Base-by-base conservation (phyloP, 1,284 basidiomycete species). In the Ceratobasidium sp. region DNA sequence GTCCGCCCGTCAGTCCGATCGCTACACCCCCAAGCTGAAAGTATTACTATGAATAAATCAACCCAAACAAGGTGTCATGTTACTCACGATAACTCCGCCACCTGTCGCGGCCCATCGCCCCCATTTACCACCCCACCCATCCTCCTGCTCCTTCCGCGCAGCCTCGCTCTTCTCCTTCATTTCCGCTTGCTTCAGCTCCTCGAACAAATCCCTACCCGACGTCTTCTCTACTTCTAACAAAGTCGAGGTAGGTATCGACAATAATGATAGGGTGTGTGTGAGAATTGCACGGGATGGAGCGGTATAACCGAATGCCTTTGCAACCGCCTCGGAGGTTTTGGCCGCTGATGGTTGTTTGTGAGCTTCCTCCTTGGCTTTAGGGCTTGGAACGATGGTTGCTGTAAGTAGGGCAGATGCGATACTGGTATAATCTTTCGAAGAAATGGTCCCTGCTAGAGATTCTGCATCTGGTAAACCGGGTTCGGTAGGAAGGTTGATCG, bases 1-100 rank as follows among this genome's bases (percentile, higher is more conserved):
- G 79, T 1, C 85, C 85, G 21, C 85, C 85, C 0, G 85, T 86
- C 4, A 87, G 77, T 5, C 85, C 85, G 43, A 87, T 81, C 0
- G 84, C 80, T 0, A 86, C 82, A 5, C 79, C 80, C 0, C 82
- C 82, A 3, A 80, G 75, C 73, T 75, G 44, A 26, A 55, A 8
- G 26, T 6, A 44, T 2, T 5, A 13, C 32, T 26, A 7, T 14
- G 54, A 26, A 13, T 35, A 2, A 11, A 18, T 16, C 16, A 30
- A 79, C 79, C 1, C 79, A 79, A 1, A 78, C 78, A 6, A 57
- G 35, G 13, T 16, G 32, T 21, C 16, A 55, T 2, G 32, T 30
- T 7, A 73, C 73, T 55, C 38, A 78, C 76, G 0, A 85, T 79
- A 28, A 85, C 82, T 0, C 85, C 85, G 0, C 83, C 83, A 0